Evolutionary conservation across 495 filamentous ascomycete species (phyloP), one percentile per base, ranked within the genome.

Genomic region (Cairneyella variabilis): DNA sequence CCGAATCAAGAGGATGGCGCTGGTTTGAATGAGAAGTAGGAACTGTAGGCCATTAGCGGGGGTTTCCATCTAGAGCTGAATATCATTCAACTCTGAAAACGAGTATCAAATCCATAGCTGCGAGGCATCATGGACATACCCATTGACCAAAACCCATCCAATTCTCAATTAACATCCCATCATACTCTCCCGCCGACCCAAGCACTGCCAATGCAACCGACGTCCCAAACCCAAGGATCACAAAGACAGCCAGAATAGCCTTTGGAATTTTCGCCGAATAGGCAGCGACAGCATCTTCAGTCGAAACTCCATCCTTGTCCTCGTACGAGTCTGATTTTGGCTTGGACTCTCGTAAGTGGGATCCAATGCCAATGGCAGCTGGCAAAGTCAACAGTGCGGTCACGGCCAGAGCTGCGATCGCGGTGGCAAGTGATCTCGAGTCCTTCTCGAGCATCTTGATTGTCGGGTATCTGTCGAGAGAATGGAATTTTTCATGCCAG

Each of bases 281-380:
- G 32, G 65, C 66, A 23, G 73, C 71, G 56, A 78, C 57, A 4
- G 80, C 76, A 56, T 83, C 75, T 39, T 72, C 68, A 0, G 77
- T 83, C 26, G 83, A 80, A 55, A 69, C 66, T 48, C 84, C 84
- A 65, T 88, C 84, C 56, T 73, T 69, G 64, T 88, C 84, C 62
- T 82, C 71, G 54, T 86, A 88, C n/a, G 51, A 12, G n/a, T 23
- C 17, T 22, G 51, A 37, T 56, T 56, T 54, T n/a, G 32, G 14
- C 22, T 58, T 61, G 5, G 48, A 18, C 0, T 38, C 40, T 21
- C 58, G 54, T 50, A 62, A 45, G 54, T 61, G 43, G 38, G 49
- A 58, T 25, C 49, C 32, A 20, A 59, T 17, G 25, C 17, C 23
- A 8, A 37, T 17, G 10, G 56, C 10, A 38, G 62, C 34, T 3